A percentile compares a stretch with the other conserved stretches of the same genome.
These are phyloP conservation scores for Linnemannia hyalina DNA, from an alignment of 192 early-diverging fungal species.

Conservation along the genomic window DNA sequence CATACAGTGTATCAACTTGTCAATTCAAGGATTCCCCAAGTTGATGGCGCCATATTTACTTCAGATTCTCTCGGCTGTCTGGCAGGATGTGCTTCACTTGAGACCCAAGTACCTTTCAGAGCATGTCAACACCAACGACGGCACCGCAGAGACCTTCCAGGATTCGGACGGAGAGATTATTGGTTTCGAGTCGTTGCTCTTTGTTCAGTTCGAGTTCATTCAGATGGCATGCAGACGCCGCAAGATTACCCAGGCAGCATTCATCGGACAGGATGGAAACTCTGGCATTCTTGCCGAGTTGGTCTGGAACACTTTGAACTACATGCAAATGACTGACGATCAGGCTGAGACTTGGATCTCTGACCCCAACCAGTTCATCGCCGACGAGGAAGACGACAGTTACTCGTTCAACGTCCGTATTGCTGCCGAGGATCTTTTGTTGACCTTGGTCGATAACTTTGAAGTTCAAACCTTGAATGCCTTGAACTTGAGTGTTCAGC, in stretches of 20 bases:
- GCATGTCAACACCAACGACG: conserved; percentile 52
- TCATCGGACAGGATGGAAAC: conserved; percentile 61
- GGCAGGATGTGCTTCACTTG: conserved; percentile 75
- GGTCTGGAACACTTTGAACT: conserved; percentile 70
- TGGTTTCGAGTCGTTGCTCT: conserved; percentile 75
- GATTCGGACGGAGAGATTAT: conserved; percentile 82
- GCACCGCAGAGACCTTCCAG: conserved; percentile 61
- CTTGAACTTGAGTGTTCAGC: conserved; percentile 49
- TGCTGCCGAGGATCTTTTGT: conserved; percentile 78
- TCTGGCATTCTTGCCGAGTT: conserved; percentile 69
- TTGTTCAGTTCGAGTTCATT: conserved; percentile 78
- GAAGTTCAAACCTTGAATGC: conserved; percentile 68
- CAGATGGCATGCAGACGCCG: conserved; percentile 67
- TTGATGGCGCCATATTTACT: conserved; percentile 63
- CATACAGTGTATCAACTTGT: conserved; percentile 69
- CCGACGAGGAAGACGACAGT: conserved; percentile 92
- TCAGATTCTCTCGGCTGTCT: conserved; percentile 74
- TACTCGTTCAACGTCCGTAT: conserved; percentile 90
- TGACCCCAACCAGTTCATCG: conserved; percentile 91
- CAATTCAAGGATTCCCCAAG: conserved; percentile 76
- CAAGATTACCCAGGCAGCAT: conserved; percentile 65
- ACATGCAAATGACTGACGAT: conserved; percentile 85
- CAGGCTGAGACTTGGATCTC: conserved; percentile 83
- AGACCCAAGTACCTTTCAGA: conserved; percentile 65
- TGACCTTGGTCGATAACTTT: conserved; percentile 69